phyloP scores from a whole-genome alignment of 768 basidiomycete genomes.

The Russula ochroleuca region DNA sequence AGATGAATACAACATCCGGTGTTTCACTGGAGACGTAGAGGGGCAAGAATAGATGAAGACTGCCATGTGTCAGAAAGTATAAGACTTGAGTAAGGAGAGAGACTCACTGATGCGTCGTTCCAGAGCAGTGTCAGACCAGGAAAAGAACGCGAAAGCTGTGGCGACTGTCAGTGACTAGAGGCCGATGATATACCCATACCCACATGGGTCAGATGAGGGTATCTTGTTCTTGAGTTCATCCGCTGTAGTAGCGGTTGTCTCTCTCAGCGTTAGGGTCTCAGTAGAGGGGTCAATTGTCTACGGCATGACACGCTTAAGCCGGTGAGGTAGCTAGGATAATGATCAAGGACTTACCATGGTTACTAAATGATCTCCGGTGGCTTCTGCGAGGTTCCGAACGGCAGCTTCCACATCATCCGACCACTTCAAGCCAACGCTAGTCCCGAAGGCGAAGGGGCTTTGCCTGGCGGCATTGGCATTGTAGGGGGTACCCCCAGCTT shows the following conservation, averaged over 20 bases:
- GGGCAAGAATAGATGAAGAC: constrained; percentile 95
- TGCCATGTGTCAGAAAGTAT: constrained; percentile 32
- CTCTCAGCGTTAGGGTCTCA: constrained; percentile 53
- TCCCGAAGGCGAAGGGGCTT: constrained; percentile 56
- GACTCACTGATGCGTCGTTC: constrained; percentile 58
- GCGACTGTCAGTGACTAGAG: constrained; percentile 18
- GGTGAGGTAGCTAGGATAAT: neutral
- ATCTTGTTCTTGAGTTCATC: constrained; percentile 47
- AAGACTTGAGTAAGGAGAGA: constrained; percentile 2
- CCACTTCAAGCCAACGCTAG: constrained; percentile 67
- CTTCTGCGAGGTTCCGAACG: constrained; percentile 51
- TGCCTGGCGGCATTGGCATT: constrained; percentile 54
- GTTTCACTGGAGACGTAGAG: constrained; percentile 69
- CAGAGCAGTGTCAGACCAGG: constrained; percentile 52
- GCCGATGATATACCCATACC: constrained; percentile 20
- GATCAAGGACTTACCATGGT: constrained; percentile 50
- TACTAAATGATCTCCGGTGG: constrained; percentile 50
- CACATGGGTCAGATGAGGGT: constrained; percentile 56
- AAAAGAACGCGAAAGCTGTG: constrained; percentile 58
- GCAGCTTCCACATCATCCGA: constrained; percentile 58
- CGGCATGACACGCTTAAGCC: neutral
- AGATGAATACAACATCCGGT: constrained; percentile 86
- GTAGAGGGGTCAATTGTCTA: constrained; percentile 64
- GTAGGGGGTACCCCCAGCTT: constrained; percentile 46
- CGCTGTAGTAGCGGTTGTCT: constrained; percentile 39